Conservation (phyloP, 1,284 basidiomycete genomes). For the Schizopora paradoxa region DNA sequence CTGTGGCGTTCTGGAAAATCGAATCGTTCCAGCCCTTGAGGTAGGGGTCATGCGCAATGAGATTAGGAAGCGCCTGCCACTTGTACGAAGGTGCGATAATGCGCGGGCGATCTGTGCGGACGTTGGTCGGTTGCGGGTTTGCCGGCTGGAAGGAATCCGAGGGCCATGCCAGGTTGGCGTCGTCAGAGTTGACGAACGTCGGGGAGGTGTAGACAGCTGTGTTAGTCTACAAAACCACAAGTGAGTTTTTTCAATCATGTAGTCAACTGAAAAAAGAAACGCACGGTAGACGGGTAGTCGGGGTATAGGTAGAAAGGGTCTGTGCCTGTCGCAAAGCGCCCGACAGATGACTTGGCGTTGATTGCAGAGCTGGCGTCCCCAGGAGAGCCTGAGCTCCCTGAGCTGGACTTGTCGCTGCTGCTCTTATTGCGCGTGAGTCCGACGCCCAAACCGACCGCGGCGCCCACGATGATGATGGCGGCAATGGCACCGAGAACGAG, state of each 20-base stretch:
- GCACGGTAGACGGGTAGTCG: conserved; percentile 80
- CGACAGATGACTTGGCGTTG: conserved; percentile 56
- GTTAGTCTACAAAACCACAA: conserved; percentile 54
- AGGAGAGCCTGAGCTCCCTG: conserved; percentile 30
- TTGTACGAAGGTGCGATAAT: conserved; percentile 90
- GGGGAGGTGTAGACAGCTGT: conserved; percentile 72
- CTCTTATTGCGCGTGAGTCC: conserved; percentile 52
- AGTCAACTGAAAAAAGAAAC: conserved; percentile 29
- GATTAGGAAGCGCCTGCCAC: conserved; percentile 79
- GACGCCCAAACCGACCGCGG: conserved; percentile 75
- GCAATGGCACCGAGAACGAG: conserved; percentile 64
- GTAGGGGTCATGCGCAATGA: conserved; percentile 85
- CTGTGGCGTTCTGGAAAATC: conserved; percentile 87
- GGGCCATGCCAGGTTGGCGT: conserved; percentile 63
- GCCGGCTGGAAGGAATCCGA: conserved; percentile 66
- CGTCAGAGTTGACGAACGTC: conserved; percentile 55
- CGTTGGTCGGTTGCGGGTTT: conserved; percentile 49
- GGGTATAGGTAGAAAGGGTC: conserved; percentile 74
- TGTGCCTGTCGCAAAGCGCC: conserved; percentile 69
- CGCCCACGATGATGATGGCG: conserved; percentile 63
- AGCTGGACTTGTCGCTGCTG: conserved; percentile 32
- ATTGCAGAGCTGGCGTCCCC: conserved; percentile 47
- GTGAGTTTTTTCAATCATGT: conserved; percentile 5
- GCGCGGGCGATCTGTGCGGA: conserved; percentile 81
- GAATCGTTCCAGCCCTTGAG: conserved; percentile 86